Evolutionary conservation across 2,329 filamentous ascomycete species (phyloP), one percentile per base, ranked within the genome.

Genomic region (Macrophomina tecta): DNA sequence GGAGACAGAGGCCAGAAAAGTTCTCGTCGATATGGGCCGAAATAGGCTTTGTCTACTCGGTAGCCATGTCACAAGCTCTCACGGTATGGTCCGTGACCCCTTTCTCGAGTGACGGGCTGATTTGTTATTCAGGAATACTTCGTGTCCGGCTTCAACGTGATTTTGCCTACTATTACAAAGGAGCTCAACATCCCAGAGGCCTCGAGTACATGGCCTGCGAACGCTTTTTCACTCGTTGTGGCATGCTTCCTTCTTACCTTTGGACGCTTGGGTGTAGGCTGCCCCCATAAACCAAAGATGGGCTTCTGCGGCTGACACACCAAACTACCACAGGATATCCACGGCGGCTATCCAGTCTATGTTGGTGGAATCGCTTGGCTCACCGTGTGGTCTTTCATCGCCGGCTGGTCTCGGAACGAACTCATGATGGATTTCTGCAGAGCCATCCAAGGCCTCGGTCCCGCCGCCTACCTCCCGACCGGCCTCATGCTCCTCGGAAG

Each of bases 101-200:
- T 42, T 23, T 51, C 18, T 40, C 12, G 3, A 16, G 7, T 11
- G 42, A 58, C 8, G 28, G 4, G 16, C 64, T 66, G 34, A 66
- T 36, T 9, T 8, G 9, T 8, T 14, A 1, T 12, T 1, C n/a
- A 66, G 64, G 91, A 94, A 79, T 94, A 90, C 77, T 91, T 90
- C 74, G 86, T 94, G 61, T 91, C 89, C 55, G 92, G 92, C 38
- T 95, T 94, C 73, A 87, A 84, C 67, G 80, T 89, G 68, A 79
- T 94, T 32, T 78, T 94, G 0, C 91, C 92, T 0, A 87, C 86
- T 0, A 76, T 95, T 3, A 82, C 87, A 11, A 74, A 77, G 11
- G 83, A 87, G 1, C 83, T 95, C 4, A 18, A 56, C 46, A 93
- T 95, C 48, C 86, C 91, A 0, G 84, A 88, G 52, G 86, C 88